Base-by-base conservation (phyloP, 208 protist genomes). In the Leishmania lainsoni region DNA sequence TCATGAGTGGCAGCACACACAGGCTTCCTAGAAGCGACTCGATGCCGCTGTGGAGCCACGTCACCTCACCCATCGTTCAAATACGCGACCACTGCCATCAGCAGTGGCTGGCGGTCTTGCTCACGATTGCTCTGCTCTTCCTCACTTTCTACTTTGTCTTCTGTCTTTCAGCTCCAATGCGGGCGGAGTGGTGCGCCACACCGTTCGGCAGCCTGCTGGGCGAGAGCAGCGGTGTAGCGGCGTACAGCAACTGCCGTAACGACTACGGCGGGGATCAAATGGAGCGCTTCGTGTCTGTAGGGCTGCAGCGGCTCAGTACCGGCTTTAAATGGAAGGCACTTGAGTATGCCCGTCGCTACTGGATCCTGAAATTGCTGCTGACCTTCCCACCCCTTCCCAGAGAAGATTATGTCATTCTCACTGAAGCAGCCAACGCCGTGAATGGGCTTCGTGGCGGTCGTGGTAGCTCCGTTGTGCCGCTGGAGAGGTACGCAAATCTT, bases 191-290 rank as follows among this genome's bases (percentile, higher is more conserved):
- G 54, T 96, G 91, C 73, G 76, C 71, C 4, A 92, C 88, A 26
- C 80, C 88, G 2, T 94, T 93, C 83, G 91, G 93, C 63, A 79
- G 70, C 45, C 83, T 87, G 9, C 83, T 96, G 26, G 93, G 93
- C 51, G 80, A 89, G 49, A 90, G 72, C 76, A 86, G 81, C 65
- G 86, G 89, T 42, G 86, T 94, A 42, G 71, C 75, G 22, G 91
- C 90, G 39, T 93, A 90, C 83, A 96, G 91, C 86, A 96, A 96
- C 83, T 96, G 93, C 78, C 87, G 91, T 26, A 75, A 79, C 74
- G 52, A 69, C 66, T 92, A 89, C 69, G 83, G 81, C 54, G 83
- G 76, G 14, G 85, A 88, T 75, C 69, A 81, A 42, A 84, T 92
- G 80, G 81, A 90, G 59, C 86, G 92, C 88, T 93, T 89, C 76